Evolutionary conservation across 2,329 filamentous ascomycete genomes (phyloP), one percentile per base, ranked within the genome.

Genomic region (Colletotrichum trifolii): DNA sequence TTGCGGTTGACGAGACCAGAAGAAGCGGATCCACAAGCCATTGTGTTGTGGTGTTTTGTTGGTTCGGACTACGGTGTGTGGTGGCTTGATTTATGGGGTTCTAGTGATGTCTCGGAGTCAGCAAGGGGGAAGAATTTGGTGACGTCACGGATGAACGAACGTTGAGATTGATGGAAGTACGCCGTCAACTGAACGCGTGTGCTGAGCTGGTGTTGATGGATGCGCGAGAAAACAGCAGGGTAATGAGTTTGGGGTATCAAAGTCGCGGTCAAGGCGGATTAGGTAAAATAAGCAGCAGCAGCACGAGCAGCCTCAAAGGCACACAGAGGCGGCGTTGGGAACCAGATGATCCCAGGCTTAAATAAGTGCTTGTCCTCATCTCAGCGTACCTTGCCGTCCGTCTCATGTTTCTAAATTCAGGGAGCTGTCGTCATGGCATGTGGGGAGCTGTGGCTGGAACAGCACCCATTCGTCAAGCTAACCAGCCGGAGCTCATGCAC

Each of bases 1-100:
- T 82, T 83, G 64, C 69, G 72, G 73, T 80, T 76, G 59, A 79
- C 76, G 69, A 77, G 74, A 25, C 60, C 54, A 17, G 69, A 65
- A 54, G 72, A 70, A n/a, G 72, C 69, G 17, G 77, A 75, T 57
- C 72, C 69, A 69, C 75, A 78, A 48, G 75, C 74, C 75, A 77
- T 76, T 42, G n/a, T 46, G 36, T 35, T 10, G 15, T 34, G 5
- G 13, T 39, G 12, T 15, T 45, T 11, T 8, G 46, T 12, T 10
- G 25, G 25, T 42, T 42, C 25, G 40, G 13, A 34, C 8, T 34
- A 35, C 33, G 25, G 12, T 6, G n/a, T 13, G n/a, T 4, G 25
- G 40, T 8, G 8, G 12, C 8, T 49, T 49, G 10, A 13, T 3
- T 34, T 49, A 7, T 49, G 33, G 39, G 7, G 42, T 48, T 36